Evolutionary conservation across 441 rosid species (phyloP).

Genomic region (Theobroma grandiflorum): DNA sequence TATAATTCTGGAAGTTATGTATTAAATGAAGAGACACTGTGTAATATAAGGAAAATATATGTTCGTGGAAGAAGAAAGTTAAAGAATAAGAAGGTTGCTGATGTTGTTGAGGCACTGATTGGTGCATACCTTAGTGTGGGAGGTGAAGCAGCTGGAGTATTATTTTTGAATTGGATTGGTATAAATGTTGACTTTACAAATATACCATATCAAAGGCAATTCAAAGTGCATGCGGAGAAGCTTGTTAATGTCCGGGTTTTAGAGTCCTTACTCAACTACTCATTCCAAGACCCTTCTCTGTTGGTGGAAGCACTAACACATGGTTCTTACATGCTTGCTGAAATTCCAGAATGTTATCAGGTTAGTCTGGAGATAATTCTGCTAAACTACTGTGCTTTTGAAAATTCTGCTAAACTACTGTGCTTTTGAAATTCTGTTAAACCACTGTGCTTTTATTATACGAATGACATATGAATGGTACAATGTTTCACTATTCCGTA

Average conservation of each 20-base stretch:
- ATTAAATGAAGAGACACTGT: constrained; percentile 48
- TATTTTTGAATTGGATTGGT: constrained; percentile 80
- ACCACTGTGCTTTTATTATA: not conserved
- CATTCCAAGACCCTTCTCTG: constrained; percentile 69
- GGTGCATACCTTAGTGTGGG: constrained; percentile 84
- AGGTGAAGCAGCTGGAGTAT: constrained; percentile 71
- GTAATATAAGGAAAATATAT: constrained; percentile 51
- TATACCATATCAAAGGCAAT: constrained; percentile 43
- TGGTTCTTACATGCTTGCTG: constrained; percentile 94
- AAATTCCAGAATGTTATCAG: constrained; percentile 92
- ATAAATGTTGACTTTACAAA: constrained; percentile 55
- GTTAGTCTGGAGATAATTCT: constrained; percentile 38
- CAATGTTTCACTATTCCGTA: not conserved
- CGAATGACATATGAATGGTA: not conserved
- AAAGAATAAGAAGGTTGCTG: constrained; percentile 76
- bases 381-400: not conserved
- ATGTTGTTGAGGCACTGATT: constrained; percentile 84
- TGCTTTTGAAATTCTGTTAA: not conserved
- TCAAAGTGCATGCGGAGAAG: constrained; percentile 45
- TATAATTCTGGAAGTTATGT: constrained; percentile 44
- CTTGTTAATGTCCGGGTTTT: constrained; percentile 51
- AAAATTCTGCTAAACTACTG: not conserved
- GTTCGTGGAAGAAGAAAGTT: constrained; percentile 49
- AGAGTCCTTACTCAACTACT: constrained; percentile 65
- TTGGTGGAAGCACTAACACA: constrained; percentile 94